Evolutionary conservation across 257 asterid genomes (phyloP), one percentile per base, ranked within the genome.

Genomic region (Cordia subcordata): DNA sequence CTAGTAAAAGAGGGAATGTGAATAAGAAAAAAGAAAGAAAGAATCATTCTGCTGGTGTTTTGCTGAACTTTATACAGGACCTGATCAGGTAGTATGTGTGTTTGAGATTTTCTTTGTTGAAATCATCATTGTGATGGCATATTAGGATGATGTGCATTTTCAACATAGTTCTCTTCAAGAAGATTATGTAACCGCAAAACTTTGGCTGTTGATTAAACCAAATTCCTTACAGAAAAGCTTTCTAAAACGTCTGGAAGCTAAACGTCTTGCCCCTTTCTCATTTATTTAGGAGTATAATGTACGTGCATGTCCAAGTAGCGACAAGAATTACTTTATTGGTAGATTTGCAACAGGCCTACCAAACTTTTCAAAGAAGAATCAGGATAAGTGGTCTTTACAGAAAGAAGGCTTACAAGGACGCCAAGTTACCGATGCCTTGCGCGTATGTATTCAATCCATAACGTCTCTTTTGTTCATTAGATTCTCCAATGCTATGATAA

Each of bases 321-420:
- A 85, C 74, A 93, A 86, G 69, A 93, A 89, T 67, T 87, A 86
- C 77, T 84, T 85, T 72, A 89, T 93, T 49, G 97, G 89, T 67
- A 78, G 99, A 72, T 93, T 93, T 76, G 82, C 94, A 13, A 65
- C 94, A 0, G 99, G 99, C 18, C 70, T 93, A 37, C 99, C 97
- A 9, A 81, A 68, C 69, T 89, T 93, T 72, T 75, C 81, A 32
- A 85, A 79, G 81, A 89, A 82, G 81, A 86, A 83, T 49, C 96
- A 92, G 63, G 86, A 86, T 66, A 89, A 87, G 66, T 93, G 99
- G 99, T 68, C 87, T 37, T 37, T 93, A 77, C 97, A 86, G 78
- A 93, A 86, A 69, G 97, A 93, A 78, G 95, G 90, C 69, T 63
- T 89, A 77, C 96, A 85, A 72, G 99, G 97, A 66, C 95, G 99